Conservation (phyloP, 139 green algal genomes). For the Closterium sp. region DNA sequence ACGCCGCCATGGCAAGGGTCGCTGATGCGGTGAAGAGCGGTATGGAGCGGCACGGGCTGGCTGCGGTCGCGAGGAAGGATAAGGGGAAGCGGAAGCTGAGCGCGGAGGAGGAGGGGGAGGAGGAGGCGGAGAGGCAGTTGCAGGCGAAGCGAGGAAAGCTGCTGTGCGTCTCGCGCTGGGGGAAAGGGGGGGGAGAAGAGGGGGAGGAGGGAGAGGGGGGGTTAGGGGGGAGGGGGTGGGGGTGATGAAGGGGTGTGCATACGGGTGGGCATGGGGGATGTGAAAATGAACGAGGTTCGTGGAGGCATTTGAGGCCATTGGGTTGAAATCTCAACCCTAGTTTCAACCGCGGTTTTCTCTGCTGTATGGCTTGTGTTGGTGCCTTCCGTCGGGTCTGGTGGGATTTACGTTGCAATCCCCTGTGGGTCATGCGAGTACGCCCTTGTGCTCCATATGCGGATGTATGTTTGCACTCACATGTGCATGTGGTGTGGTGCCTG, state of each 20-base stretch:
- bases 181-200: not conserved
- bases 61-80: too few relatives aligned
- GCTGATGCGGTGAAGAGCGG: constrained; percentile 8
- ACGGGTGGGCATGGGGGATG: too few relatives aligned
- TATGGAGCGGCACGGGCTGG: not conserved
- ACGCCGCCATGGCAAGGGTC: constrained; percentile 35
- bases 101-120: constrained; percentile 1
- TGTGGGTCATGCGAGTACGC: not conserved
- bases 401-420: not conserved
- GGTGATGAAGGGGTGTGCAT: too few relatives aligned
- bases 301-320: not conserved
- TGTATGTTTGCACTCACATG: not conserved
- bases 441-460: not conserved
- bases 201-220: not conserved
- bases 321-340: not conserved
- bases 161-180: not conserved
- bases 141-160: not conserved
- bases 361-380: not conserved
- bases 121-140: constrained; percentile 1
- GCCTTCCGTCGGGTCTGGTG: not conserved
- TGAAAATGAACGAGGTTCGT: too few relatives aligned
- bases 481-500: not conserved
- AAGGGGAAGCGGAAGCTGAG: not conserved
- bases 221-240: not conserved
- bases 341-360: not conserved